Evolutionary conservation across 305 asterid species (phyloP).

Genomic region (Solanum chacoense): DNA sequence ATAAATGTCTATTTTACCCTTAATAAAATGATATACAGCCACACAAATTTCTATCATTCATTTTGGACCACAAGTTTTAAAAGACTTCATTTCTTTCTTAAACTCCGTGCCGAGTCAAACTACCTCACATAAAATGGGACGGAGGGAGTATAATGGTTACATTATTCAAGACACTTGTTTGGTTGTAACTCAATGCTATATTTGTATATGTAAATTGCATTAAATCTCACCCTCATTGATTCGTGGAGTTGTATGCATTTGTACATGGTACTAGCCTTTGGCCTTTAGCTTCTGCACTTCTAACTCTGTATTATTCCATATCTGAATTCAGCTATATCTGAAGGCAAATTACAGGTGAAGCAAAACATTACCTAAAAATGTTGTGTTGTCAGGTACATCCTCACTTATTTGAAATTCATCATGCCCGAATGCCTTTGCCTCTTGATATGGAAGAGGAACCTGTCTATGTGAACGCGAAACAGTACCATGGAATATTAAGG

Average conservation of each 20-base stretch:
- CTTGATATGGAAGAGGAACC: conserved; percentile 77
- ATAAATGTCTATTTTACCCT: too few species aligned
- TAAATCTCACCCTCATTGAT: neutral
- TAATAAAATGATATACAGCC: too few species aligned
- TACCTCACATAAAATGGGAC: too few species aligned
- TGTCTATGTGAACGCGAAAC: conserved; percentile 71
- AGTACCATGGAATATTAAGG: conserved; percentile 70
- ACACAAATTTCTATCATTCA: too few species aligned
- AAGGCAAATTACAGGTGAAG: neutral
- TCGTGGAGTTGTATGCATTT: neutral
- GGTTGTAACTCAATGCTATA: neutral
- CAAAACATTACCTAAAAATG: neutral
- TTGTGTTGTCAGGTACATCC: conserved; percentile 42
- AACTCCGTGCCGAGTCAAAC: too few species aligned
- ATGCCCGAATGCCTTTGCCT: conserved; percentile 69
- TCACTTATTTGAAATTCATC: conserved; percentile 48
- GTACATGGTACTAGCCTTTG: neutral
- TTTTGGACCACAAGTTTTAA: too few species aligned
- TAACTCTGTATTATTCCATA: neutral
- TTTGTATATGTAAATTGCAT: neutral
- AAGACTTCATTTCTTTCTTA: too few species aligned
- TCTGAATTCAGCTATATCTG: neutral
- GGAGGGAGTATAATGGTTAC: neutral
- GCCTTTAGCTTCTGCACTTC: neutral
- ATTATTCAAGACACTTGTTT: neutral